Evolutionary conservation across 1,284 basidiomycete species (phyloP).

Genomic region (Lignosus rhinocerotis): DNA sequence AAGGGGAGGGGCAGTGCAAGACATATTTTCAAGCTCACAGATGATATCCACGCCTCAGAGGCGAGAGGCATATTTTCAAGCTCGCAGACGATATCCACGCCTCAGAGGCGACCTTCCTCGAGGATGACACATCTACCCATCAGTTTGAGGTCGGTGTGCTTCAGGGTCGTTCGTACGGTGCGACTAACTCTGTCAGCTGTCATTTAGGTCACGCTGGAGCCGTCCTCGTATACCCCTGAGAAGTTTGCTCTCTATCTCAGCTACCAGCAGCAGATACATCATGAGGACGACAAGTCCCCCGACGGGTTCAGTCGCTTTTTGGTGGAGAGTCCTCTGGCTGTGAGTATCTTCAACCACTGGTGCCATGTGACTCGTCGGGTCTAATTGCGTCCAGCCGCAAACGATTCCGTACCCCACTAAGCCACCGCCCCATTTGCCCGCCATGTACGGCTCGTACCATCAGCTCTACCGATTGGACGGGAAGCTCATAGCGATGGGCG

Average conservation of each 20-base stretch:
- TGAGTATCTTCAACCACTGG: conserved; percentile 37
- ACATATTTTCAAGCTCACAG: conserved; percentile 38
- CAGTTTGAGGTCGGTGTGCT: conserved; percentile 53
- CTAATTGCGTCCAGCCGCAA: conserved; percentile 34
- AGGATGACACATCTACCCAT: conserved; percentile 33
- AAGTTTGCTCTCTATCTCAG: conserved; percentile 77
- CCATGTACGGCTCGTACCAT: conserved; percentile 83
- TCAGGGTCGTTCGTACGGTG: background rate
- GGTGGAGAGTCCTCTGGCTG: conserved; percentile 75
- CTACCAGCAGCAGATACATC: conserved; percentile 81
- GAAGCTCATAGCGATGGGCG: conserved; percentile 82
- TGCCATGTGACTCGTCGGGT: background rate
- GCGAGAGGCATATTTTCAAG: no score
- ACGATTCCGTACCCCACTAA: conserved; percentile 57
- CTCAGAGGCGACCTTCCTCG: conserved; percentile 33
- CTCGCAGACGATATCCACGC: conserved; percentile 55
- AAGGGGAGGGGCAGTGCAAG: conserved; percentile 14
- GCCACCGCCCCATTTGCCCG: conserved; percentile 60
- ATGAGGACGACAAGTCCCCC: conserved; percentile 57
- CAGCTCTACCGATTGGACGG: conserved; percentile 85
- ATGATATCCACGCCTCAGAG: conserved; percentile 53
- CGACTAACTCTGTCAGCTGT: background rate
- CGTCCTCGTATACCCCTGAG: conserved; percentile 74
- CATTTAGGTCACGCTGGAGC: conserved; percentile 68
- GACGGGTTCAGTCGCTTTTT: conserved; percentile 73